phyloP scores from a whole-genome alignment of 2,329 filamentous ascomycete species.

The Fusarium oxysporum region DNA sequence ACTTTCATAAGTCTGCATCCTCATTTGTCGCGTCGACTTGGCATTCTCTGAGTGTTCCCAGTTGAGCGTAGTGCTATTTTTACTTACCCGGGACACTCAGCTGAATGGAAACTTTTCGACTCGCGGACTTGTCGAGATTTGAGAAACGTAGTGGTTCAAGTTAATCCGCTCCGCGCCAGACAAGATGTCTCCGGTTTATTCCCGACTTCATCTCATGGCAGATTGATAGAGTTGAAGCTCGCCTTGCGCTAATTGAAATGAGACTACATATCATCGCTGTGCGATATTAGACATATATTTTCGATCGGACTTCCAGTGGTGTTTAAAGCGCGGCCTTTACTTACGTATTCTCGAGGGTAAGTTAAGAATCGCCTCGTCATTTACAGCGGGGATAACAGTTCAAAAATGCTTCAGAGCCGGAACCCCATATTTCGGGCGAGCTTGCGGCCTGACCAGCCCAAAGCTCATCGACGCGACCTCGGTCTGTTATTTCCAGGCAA shows the following conservation, averaged over 20 bases:
- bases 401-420: accelerated
- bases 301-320: accelerated
- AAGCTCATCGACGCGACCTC: neutral
- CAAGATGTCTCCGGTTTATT: accelerated
- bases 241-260: neutral
- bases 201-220: neutral
- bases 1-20: accelerated
- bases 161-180: neutral
- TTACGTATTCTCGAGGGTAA: neutral
- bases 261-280: accelerated
- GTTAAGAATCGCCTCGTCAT: too few species aligned
- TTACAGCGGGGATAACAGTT: accelerated
- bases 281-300: accelerated
- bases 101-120: too few species aligned
- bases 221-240: neutral
- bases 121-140: too few species aligned
- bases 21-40: neutral
- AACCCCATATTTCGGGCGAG: neutral
- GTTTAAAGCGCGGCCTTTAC: neutral
- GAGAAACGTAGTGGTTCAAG: neutral
- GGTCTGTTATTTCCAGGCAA: neutral
- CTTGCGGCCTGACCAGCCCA: neutral
- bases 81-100: neutral
- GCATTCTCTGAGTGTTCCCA: neutral
- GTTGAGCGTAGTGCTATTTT: neutral